Evolutionary conservation across 129 eudicot species (phyloP).

Genomic region (Flaveria brownii): DNA sequence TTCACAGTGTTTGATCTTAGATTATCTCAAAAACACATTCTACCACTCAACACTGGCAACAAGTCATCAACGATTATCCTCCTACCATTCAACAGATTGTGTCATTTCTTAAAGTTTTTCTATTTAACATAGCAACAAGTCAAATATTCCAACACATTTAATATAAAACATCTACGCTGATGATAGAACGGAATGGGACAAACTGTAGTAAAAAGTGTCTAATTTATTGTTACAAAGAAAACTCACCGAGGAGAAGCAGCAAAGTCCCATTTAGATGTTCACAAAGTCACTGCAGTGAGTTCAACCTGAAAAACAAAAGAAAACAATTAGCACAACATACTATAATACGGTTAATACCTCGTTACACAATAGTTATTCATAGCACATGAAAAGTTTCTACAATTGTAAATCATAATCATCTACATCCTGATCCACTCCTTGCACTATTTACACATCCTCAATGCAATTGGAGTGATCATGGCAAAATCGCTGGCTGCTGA

Average conservation of each 20-base stretch:
- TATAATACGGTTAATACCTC: neutral
- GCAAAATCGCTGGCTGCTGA: too few relatives aligned
- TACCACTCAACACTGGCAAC: neutral
- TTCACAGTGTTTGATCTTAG: conserved; percentile 6
- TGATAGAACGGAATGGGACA: too few relatives aligned
- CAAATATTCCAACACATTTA: neutral
- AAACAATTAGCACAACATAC: conserved; percentile 18
- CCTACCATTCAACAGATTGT: neutral
- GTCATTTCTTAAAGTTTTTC: neutral
- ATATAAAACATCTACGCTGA: too few relatives aligned
- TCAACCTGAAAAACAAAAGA: conserved; percentile 20
- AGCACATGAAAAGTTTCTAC: neutral
- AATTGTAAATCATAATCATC: conserved; percentile 12
- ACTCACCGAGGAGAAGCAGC: conserved; percentile 62
- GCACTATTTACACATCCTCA: neutral
- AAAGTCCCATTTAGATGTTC: conserved; percentile 47
- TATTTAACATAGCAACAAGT: neutral
- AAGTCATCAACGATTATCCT: neutral
- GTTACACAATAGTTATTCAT: neutral
- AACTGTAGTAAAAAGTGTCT: neutral
- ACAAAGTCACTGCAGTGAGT: conserved; percentile 1
- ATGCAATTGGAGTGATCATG: neutral
- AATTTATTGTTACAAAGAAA: neutral
- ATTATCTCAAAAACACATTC: neutral
- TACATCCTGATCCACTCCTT: neutral